Percentiles rank a stretch among this genome's conserved stretches.
Conservation (phyloP, 805 yeast genomes). For the Limtongozyma cylindracea region DNA sequence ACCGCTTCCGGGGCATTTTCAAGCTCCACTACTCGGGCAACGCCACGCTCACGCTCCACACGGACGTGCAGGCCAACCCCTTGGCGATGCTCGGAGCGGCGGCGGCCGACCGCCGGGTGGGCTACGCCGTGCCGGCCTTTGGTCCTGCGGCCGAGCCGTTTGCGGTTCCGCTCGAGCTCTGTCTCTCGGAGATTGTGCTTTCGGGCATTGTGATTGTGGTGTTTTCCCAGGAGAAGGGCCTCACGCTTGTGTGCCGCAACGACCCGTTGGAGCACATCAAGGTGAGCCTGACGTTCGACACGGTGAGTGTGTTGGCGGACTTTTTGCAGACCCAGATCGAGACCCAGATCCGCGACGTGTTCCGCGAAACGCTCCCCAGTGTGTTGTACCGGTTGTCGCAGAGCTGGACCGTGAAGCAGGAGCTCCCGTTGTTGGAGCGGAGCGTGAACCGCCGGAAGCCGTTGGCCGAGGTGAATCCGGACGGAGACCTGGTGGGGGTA, state of each 20-base stretch:
- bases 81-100: slow-evolving; percentile 36
- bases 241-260: slow-evolving; percentile 68
- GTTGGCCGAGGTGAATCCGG: no score
- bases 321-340: slow-evolving; percentile 69
- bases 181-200: slow-evolving; percentile 42
- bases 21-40: slow-evolving; percentile 56
- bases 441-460: no score
- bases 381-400: slow-evolving; percentile 54
- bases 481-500: no score
- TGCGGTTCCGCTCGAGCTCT: slow-evolving; percentile 56
- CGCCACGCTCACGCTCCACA: slow-evolving; percentile 47
- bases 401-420: slow-evolving; percentile 10
- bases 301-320: slow-evolving; percentile 60
- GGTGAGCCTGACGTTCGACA: slow-evolving; percentile 72
- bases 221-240: slow-evolving; percentile 56
- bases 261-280: slow-evolving; percentile 71
- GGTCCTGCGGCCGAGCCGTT: slow-evolving; percentile 40
- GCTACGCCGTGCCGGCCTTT: slow-evolving; percentile 42
- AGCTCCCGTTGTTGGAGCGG: no score
- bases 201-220: slow-evolving; percentile 72
- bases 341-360: slow-evolving; percentile 50
- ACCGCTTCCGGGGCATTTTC: slow-evolving; percentile 62
- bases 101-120: slow-evolving; percentile 10
- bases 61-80: slow-evolving; percentile 70
- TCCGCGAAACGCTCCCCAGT: slow-evolving; percentile 66